A percentile compares a stretch with the other conserved stretches of the same genome.
Evolutionary conservation across 345 rosid species (phyloP).

Genomic region (Physaria fendleri): DNA sequence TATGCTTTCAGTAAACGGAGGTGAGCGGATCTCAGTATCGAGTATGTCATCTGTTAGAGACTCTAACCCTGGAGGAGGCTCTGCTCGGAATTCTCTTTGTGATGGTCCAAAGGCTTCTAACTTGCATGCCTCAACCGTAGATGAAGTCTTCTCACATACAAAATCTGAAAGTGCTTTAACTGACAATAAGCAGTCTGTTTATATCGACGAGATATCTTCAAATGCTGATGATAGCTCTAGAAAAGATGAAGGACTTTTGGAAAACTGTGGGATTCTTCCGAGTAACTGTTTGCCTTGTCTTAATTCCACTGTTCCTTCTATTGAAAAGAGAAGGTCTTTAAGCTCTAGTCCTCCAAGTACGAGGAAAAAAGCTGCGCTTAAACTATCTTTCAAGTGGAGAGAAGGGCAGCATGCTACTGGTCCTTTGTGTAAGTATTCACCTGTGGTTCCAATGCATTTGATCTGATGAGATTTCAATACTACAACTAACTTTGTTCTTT

Average conservation of each 20-base stretch:
- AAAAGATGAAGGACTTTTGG: slow-evolving; percentile 25
- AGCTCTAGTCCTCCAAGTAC: slow-evolving; percentile 33
- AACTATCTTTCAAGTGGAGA: slow-evolving; percentile 47
- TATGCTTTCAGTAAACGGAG: slow-evolving; percentile 34
- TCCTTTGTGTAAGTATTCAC: slow-evolving; percentile 34
- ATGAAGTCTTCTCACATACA: slow-evolving; percentile 15
- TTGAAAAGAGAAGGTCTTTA: slow-evolving; percentile 39
- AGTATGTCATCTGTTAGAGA: slow-evolving; percentile 37
- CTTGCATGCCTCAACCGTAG: neutral
- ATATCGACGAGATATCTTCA: slow-evolving; percentile 37
- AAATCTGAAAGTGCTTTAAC: slow-evolving; percentile 11
- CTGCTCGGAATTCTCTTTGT: slow-evolving; percentile 21
- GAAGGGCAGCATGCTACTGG: slow-evolving; percentile 43
- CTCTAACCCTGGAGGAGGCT: slow-evolving; percentile 5
- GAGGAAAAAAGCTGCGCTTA: slow-evolving; percentile 39
- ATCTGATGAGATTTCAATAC: neutral
- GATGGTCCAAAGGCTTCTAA: slow-evolving; percentile 3
- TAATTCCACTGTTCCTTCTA: slow-evolving; percentile 31
- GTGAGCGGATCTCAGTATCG: slow-evolving; percentile 30
- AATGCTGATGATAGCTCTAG: slow-evolving; percentile 23
- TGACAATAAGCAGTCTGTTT: slow-evolving; percentile 30
- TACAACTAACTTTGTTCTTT: neutral
- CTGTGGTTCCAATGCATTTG: neutral
- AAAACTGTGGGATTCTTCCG: slow-evolving; percentile 33
- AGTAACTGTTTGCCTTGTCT: slow-evolving; percentile 49